Percentiles rank a stretch among this genome's conserved stretches.
Conservation (phyloP, 345 rosid species). For the Murraya paniculata region DNA sequence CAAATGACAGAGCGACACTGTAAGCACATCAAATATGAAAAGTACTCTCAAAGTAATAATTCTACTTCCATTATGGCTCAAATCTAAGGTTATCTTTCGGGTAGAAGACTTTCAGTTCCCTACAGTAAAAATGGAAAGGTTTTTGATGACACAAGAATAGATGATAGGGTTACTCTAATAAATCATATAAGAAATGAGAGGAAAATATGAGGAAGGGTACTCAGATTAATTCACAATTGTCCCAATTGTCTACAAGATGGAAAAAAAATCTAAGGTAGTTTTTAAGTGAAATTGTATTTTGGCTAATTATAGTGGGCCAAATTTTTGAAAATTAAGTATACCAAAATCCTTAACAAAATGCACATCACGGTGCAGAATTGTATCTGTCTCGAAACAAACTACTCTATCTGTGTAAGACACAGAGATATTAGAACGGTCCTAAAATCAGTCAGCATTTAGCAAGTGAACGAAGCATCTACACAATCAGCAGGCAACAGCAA, state of each 20-base stretch:
- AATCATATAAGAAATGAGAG: neutral
- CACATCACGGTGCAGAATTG: neutral
- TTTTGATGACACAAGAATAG: neutral
- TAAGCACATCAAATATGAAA: neutral
- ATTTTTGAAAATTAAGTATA: neutral
- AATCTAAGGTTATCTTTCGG: neutral
- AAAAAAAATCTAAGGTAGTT: neutral
- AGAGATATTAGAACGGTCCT: neutral
- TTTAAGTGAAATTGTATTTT: neutral
- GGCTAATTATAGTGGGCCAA: neutral
- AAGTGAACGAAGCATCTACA: neutral
- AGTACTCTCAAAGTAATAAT: neutral
- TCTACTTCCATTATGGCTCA: neutral
- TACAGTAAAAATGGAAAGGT: neutral
- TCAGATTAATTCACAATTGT: neutral
- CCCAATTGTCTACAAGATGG: neutral
- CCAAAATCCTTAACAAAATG: neutral
- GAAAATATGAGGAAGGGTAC: too few species aligned
- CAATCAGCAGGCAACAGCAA: neutral
- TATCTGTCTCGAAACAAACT: neutral
- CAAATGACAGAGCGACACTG: neutral
- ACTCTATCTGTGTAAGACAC: neutral
- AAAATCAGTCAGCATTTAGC: neutral
- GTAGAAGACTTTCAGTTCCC: neutral
- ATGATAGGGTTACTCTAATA: neutral